Percentiles rank a stretch among this genome's conserved stretches.
Evolutionary conservation across 352 stramenopile species (phyloP).

Genomic region (Pythium monospermum): DNA sequence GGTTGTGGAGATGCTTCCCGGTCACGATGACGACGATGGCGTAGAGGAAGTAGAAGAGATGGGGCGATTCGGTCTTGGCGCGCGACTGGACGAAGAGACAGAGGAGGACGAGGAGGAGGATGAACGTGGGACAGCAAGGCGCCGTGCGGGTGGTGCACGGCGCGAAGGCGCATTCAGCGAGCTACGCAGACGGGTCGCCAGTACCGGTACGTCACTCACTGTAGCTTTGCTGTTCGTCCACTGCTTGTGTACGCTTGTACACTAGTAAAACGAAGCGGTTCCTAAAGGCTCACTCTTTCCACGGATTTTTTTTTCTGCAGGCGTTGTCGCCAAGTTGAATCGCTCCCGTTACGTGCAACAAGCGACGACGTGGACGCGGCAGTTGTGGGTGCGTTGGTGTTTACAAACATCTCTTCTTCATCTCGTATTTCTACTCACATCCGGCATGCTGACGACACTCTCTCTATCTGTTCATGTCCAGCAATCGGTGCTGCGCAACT

Average conservation of each 20-base stretch:
- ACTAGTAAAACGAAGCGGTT: no score
- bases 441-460: neutral
- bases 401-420: no score
- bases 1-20: slow-evolving; percentile 28
- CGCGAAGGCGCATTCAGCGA: slow-evolving; percentile 7
- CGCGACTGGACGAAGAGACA: slow-evolving; percentile 4
- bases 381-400: slow-evolving; percentile 47
- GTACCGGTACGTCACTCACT: slow-evolving; percentile 3
- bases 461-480: neutral
- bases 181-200: slow-evolving; percentile 7
- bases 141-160: neutral
- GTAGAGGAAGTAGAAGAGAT: slow-evolving; percentile 28
- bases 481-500: slow-evolving; percentile 49
- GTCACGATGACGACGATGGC: slow-evolving; percentile 33
- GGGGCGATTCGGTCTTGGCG: slow-evolving; percentile 14
- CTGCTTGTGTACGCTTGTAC: no score
- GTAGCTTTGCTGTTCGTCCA: no score
- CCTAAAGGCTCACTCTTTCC: neutral
- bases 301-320: slow-evolving; percentile 3
- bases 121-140: neutral
- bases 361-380: slow-evolving; percentile 21
- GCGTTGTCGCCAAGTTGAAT: slow-evolving; percentile 11
- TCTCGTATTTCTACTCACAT: no score
- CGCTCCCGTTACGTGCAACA: slow-evolving; percentile 22
- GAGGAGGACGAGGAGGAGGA: slow-evolving; percentile 26